phyloP scores from a whole-genome alignment of 225 moss, liverwort and hornwort species.

The Marchantia polymorpha region DNA sequence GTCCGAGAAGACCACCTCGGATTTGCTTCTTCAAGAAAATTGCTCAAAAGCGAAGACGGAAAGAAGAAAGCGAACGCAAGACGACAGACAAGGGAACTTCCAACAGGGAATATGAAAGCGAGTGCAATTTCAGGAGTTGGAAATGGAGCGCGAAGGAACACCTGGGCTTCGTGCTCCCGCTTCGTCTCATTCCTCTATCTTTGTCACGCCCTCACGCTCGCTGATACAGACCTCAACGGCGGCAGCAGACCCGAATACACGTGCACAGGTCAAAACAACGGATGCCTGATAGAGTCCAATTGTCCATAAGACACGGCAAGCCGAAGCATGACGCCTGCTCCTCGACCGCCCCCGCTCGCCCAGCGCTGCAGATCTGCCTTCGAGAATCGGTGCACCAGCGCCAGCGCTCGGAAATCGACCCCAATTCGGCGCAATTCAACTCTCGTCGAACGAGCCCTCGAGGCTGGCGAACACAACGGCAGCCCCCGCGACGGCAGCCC shows the following conservation, averaged over 20 bases:
- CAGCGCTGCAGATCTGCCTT: background rate
- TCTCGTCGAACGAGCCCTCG: slow-evolving; percentile 22
- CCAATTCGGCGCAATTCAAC: background rate
- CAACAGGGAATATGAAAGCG: background rate
- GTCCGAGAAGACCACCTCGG: too few species aligned
- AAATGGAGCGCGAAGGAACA: background rate
- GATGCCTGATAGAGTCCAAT: background rate
- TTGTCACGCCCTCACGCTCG: background rate
- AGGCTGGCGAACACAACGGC: slow-evolving; percentile 13
- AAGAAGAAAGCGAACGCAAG: background rate
- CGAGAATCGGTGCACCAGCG: background rate
- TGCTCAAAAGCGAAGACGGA: too few species aligned
- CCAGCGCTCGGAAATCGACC: background rate
- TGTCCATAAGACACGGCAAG: background rate
- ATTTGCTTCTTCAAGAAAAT: too few species aligned
- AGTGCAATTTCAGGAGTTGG: background rate
- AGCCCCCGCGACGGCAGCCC: background rate
- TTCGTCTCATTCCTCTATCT: slow-evolving; percentile 50
- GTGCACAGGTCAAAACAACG: slow-evolving; percentile 1
- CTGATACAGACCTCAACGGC: background rate
- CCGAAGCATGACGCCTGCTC: background rate
- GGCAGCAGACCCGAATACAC: background rate
- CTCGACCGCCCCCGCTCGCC: background rate
- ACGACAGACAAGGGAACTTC: background rate
- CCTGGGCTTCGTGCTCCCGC: slow-evolving; percentile 50